A percentile compares a stretch with the other conserved stretches of the same genome.
Evolutionary conservation across 331 rosid species (phyloP).

Genomic region (Stylosanthes scabra): DNA sequence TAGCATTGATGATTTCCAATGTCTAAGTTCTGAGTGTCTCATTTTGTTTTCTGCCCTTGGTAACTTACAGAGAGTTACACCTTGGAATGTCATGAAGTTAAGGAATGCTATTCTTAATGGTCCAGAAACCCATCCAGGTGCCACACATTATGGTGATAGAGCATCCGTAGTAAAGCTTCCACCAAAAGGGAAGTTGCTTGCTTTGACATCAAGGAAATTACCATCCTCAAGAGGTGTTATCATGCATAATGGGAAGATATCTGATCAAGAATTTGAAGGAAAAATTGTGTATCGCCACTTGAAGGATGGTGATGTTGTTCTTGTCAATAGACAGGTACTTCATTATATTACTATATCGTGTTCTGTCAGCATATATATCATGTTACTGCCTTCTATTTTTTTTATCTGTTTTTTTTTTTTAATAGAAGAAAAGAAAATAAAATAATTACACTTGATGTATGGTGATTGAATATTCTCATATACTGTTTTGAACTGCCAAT

Average conservation of each 20-base stretch:
- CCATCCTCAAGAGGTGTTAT: conserved; percentile 80
- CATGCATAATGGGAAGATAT: conserved; percentile 60
- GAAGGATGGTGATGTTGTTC: conserved; percentile 94
- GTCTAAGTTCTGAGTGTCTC: conserved; percentile 19
- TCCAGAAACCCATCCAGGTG: conserved; percentile 90
- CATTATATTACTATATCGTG: conserved; percentile 28
- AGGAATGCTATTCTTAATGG: conserved; percentile 82
- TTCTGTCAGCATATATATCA: conserved; percentile 6
- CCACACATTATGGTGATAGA: conserved; percentile 80
- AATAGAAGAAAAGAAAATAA: neutral
- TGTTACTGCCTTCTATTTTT: conserved; percentile 15
- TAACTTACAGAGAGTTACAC: conserved; percentile 81
- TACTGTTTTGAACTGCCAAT: conserved; percentile 12
- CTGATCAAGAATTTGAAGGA: conserved; percentile 76
- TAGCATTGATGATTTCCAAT: neutral
- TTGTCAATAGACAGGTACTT: conserved; percentile 93
- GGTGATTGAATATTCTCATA: conserved; percentile 20
- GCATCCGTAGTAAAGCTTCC: conserved; percentile 54
- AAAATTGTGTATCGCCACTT: conserved; percentile 90
- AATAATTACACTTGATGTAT: neutral
- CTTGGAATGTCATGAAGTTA: conserved; percentile 78
- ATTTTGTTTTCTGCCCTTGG: conserved; percentile 29
- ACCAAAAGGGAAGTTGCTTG: conserved; percentile 51
- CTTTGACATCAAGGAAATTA: conserved; percentile 64
- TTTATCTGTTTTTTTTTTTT: too few relatives aligned